A percentile compares a stretch with the other conserved stretches of the same genome.
These are phyloP conservation scores for Tolypocladium nubicola DNA, from an alignment of 2,329 filamentous ascomycete species.

Conservation along the genomic window DNA sequence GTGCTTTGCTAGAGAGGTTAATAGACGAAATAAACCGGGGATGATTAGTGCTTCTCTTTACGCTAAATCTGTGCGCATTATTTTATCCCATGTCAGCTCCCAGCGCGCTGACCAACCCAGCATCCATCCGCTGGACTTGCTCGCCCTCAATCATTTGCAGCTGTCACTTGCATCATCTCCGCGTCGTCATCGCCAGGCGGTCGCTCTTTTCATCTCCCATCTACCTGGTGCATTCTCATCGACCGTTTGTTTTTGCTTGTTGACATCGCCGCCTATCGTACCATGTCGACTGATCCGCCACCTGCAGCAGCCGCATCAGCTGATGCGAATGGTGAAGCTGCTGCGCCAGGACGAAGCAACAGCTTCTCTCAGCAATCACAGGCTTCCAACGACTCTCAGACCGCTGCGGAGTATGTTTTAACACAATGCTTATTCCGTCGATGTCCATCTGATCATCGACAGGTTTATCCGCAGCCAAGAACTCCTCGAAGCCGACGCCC, in stretches of 20 bases:
- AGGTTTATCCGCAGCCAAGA: conserved; percentile 87
- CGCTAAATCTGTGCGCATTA: not conserved
- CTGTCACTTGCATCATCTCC: not conserved
- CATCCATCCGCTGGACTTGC: not conserved
- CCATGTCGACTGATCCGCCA: conserved; percentile 27
- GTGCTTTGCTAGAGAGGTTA: conserved; percentile 11
- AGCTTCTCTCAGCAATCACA: conserved; percentile 49
- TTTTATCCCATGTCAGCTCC: not conserved
- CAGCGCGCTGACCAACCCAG: not conserved
- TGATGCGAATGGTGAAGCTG: conserved; percentile 11
- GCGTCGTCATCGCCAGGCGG: not conserved
- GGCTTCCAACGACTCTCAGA: conserved; percentile 55
- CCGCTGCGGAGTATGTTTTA: conserved; percentile 54
- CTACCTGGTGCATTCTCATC: not conserved
- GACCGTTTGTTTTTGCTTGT: no score
- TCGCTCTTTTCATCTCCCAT: not conserved
- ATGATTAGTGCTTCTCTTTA: accelerated
- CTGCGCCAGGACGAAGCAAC: conserved; percentile 32
- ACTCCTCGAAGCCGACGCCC: conserved; percentile 85
- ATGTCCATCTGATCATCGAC: not conserved
- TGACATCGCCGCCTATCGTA: not conserved
- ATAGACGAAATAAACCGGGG: not conserved
- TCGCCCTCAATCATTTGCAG: not conserved
- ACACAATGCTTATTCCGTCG: not conserved
- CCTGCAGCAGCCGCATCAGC: conserved; percentile 13